A percentile compares a stretch with the other conserved stretches of the same genome.
Conservation (phyloP, 805 yeast species). For the Lachancea nothofagi region DNA sequence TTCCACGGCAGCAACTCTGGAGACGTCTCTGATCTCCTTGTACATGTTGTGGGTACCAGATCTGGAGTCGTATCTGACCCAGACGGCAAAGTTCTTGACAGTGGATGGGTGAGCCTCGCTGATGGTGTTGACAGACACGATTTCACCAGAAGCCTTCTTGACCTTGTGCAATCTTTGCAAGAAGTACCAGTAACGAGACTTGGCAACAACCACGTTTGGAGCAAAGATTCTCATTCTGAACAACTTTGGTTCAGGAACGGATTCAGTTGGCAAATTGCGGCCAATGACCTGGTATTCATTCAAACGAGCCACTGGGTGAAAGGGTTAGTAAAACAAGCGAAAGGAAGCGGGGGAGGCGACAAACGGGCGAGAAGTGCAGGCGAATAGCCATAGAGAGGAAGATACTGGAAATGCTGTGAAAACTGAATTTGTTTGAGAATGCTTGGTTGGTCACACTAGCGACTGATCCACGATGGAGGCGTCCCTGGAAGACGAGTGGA, state of each 20-base stretch:
- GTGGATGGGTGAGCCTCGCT: conserved; percentile 95
- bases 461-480: too few relatives aligned
- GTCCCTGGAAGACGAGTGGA: too few relatives aligned
- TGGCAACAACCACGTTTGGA: conserved; percentile 97
- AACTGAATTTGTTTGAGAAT: too few relatives aligned
- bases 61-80: conserved; percentile 99
- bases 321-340: conserved; percentile 4
- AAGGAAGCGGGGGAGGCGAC: conserved; percentile 1
- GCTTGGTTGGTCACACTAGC: too few relatives aligned
- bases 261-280: conserved; percentile 99
- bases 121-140: conserved; percentile 87
- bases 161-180: conserved; percentile 98
- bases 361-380: background rate
- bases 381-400: background rate
- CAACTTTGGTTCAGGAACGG: conserved; percentile 99
- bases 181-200: conserved; percentile 99
- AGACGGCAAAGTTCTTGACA: conserved; percentile 99
- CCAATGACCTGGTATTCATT: conserved; percentile 99
- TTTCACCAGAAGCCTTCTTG: conserved; percentile 99
- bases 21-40: conserved; percentile 99
- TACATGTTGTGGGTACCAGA: conserved; percentile 99
- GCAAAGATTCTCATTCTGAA: conserved; percentile 99
- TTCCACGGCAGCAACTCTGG: conserved; percentile 99
- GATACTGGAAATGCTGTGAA: too few relatives aligned
- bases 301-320: conserved; percentile 79